Percentiles rank a stretch among this genome's conserved stretches.
Conservation (phyloP, 2,329 filamentous ascomycete species). For the Aspergillus uvarum region DNA sequence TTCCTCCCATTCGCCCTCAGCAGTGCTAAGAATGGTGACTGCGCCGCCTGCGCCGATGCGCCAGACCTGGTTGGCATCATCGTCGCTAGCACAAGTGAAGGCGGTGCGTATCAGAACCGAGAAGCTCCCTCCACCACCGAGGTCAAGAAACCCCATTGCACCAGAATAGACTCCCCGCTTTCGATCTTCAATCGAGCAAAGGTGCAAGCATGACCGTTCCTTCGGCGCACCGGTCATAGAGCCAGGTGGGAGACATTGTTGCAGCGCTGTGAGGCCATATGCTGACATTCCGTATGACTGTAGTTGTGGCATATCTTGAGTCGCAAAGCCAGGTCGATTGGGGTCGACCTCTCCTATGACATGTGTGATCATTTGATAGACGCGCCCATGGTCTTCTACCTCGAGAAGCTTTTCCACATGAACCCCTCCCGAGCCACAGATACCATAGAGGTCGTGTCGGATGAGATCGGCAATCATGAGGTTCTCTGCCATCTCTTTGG, state of each 20-base stretch:
- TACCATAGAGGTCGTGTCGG: slow-evolving; percentile 86
- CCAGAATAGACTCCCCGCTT: slow-evolving; percentile 78
- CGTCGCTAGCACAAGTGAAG: slow-evolving; percentile 50
- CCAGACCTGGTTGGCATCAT: slow-evolving; percentile 55
- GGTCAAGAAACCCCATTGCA: slow-evolving; percentile 85
- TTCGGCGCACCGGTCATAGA: slow-evolving; percentile 98
- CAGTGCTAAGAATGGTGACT: slow-evolving; percentile 78
- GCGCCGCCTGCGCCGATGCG: slow-evolving; percentile 86
- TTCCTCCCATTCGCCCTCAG: slow-evolving; percentile 81
- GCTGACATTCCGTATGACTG: slow-evolving; percentile 36
- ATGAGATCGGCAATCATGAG: slow-evolving; percentile 98
- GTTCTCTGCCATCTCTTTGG: slow-evolving; percentile 93
- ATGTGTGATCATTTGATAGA: slow-evolving; percentile 88
- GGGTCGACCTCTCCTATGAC: slow-evolving; percentile 63
- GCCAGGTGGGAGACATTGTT: slow-evolving; percentile 77
- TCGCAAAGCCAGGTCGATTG: slow-evolving; percentile 30
- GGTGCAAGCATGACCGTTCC: slow-evolving; percentile 82
- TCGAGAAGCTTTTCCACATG: slow-evolving; percentile 74
- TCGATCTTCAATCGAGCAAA: slow-evolving; percentile 65
- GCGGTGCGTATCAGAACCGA: slow-evolving; percentile 86
- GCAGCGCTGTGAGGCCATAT: slow-evolving; percentile 70
- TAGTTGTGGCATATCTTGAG: slow-evolving; percentile 31
- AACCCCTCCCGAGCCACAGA: slow-evolving; percentile 73
- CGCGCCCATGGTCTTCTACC: slow-evolving; percentile 86
- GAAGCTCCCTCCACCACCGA: slow-evolving; percentile 82